These are phyloP conservation scores for Boletus rubescentipes DNA, from an alignment of 768 basidiomycete species.

Conservation along the genomic window DNA sequence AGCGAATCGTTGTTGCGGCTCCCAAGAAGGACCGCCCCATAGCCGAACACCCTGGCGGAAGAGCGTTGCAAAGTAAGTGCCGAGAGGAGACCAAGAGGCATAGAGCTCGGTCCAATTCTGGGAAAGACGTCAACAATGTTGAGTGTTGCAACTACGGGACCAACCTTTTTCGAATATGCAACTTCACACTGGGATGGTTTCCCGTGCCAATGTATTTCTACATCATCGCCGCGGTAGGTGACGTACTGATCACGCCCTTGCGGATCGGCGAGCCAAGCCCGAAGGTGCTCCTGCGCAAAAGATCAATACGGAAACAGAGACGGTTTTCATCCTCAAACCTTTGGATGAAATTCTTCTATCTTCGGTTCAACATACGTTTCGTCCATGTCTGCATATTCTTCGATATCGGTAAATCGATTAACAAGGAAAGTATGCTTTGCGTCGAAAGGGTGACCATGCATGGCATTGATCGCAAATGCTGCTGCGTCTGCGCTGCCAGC, in stretches of 20 bases:
- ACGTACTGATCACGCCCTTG: constrained; percentile 95
- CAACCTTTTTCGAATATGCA: constrained; percentile 73
- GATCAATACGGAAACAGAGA: constrained; percentile 5
- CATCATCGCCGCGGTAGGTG: constrained; percentile 90
- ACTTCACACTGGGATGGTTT: constrained; percentile 84
- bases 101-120: constrained; percentile 98
- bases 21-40: constrained; percentile 94
- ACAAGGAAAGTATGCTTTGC: constrained; percentile 80
- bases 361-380: constrained; percentile 78
- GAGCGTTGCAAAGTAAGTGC: constrained; percentile 91
- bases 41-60: constrained; percentile 94
- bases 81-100: constrained; percentile 94
- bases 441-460: constrained; percentile 85
- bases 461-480: constrained; percentile 56
- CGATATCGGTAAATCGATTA: constrained; percentile 89
- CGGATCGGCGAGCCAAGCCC: constrained; percentile 91
- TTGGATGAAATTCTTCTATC: constrained; percentile 68
- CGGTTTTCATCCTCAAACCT: constrained; percentile 44
- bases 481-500: constrained; percentile 72
- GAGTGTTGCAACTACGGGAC: constrained; percentile 10
- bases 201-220: constrained; percentile 90
- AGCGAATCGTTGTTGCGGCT: constrained; percentile 85
- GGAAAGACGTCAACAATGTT: constrained; percentile 11
- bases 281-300: constrained; percentile 77
- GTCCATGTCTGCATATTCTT: constrained; percentile 72